Evolutionary conservation across 1,284 basidiomycete genomes (phyloP).

Genomic region (Kalmanozyma brasiliensis): DNA sequence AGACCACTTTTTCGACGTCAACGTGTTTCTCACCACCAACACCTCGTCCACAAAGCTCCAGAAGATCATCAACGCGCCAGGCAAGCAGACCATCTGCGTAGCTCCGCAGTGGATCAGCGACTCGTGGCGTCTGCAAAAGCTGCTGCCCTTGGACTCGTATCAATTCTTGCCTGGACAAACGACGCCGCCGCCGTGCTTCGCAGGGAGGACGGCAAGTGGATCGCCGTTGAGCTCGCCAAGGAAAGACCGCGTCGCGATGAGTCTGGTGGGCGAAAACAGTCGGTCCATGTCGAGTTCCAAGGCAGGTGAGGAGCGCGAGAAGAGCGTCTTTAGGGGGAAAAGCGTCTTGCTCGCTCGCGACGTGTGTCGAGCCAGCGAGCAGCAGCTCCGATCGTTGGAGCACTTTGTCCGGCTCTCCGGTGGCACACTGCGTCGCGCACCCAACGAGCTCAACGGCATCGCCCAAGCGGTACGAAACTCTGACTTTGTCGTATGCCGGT

Average conservation of each 20-base stretch:
- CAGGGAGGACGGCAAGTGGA: conserved; percentile 27
- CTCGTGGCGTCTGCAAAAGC: conserved; percentile 75
- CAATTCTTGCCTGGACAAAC: conserved; percentile 74
- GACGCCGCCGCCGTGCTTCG: conserved; percentile 45
- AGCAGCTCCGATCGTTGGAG: conserved; percentile 68
- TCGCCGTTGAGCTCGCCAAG: conserved; percentile 39
- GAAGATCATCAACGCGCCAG: conserved; percentile 71
- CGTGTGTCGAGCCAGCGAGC: conserved; percentile 43
- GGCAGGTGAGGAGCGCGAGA: conserved; percentile 9
- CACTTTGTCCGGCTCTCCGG: conserved; percentile 53
- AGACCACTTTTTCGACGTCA: conserved; percentile 82
- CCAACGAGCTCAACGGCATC: conserved; percentile 42
- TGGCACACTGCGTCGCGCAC: conserved; percentile 37
- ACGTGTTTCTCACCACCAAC: conserved; percentile 78
- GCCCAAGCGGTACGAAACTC: conserved; percentile 67
- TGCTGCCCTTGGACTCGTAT: conserved; percentile 74
- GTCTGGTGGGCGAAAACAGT: conserved; percentile 10
- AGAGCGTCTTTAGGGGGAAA: conserved; percentile 35
- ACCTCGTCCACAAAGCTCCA: conserved; percentile 33
- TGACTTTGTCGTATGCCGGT: conserved; percentile 78
- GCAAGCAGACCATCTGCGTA: conserved; percentile 74
- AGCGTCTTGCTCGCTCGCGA: conserved; percentile 51
- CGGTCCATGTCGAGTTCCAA: neutral
- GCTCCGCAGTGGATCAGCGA: conserved; percentile 88
- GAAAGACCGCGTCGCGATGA: conserved; percentile 30